A percentile compares a stretch with the other conserved stretches of the same genome.
Evolutionary conservation across 2,329 filamentous ascomycete genomes (phyloP).

Genomic region (Trichoderma sp.): DNA sequence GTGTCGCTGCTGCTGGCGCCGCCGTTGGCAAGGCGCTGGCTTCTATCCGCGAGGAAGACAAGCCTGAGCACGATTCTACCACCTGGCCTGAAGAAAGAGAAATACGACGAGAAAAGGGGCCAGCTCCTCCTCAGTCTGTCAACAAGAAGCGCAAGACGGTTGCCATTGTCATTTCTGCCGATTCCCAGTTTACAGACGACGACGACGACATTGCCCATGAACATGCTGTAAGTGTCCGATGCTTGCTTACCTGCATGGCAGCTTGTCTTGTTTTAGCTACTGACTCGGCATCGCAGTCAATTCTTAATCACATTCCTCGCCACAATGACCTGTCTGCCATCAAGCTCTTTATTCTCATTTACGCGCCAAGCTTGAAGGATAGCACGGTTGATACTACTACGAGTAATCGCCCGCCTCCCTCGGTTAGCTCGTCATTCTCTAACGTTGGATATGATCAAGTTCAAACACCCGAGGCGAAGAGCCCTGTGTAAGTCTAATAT

Average conservation of each 20-base stretch:
- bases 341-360: slow-evolving; percentile 87
- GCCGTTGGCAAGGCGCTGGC: slow-evolving; percentile 81
- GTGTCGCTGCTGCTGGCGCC: slow-evolving; percentile 80
- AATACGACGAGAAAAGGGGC: slow-evolving; percentile 57
- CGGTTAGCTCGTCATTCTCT: slow-evolving; percentile 79
- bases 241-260: too few species aligned
- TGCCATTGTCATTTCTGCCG: slow-evolving; percentile 86
- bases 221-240: slow-evolving; percentile 70
- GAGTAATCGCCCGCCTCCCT: slow-evolving; percentile 64
- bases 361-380: slow-evolving; percentile 79
- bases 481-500: slow-evolving; percentile 57
- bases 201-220: slow-evolving; percentile 69
- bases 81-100: slow-evolving; percentile 92
- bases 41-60: slow-evolving; percentile 83
- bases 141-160: slow-evolving; percentile 71
- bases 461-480: slow-evolving; percentile 67
- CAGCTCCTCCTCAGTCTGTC: slow-evolving; percentile 39
- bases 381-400: slow-evolving; percentile 55
- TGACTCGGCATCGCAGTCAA: slow-evolving; percentile 59
- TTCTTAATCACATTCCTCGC: slow-evolving; percentile 85
- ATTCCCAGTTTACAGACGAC: slow-evolving; percentile 61
- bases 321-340: slow-evolving; percentile 72
- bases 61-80: slow-evolving; percentile 82
- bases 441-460: slow-evolving; percentile 79
- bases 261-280: slow-evolving; percentile 29